Conservation (phyloP, 352 stramenopile genomes). For the Thalassiosira hispida region DNA sequence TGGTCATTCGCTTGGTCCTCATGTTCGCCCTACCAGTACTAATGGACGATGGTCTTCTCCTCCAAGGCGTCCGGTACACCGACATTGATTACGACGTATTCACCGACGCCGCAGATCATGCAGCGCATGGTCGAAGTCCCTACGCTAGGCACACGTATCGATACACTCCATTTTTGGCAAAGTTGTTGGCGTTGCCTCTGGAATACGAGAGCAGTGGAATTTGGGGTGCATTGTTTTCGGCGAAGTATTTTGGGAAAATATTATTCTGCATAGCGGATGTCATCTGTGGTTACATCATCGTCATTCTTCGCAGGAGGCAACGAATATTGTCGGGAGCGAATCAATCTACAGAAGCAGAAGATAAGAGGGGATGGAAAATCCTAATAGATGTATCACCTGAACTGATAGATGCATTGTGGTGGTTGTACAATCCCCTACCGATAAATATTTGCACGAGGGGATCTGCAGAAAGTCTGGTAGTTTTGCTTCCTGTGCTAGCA, state of each 20-base stretch:
- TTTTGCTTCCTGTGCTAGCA: conserved; percentile 90
- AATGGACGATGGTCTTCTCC: conserved; percentile 65
- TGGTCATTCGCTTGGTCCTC: conserved; percentile 65
- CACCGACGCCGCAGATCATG: conserved; percentile 92
- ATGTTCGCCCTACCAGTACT: conserved; percentile 64
- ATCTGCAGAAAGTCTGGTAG: conserved; percentile 95
- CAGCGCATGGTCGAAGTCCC: conserved; percentile 87
- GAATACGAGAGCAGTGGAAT: conserved; percentile 15
- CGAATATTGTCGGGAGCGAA: conserved; percentile 10
- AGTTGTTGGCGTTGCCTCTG: conserved; percentile 75
- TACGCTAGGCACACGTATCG: conserved; percentile 98
- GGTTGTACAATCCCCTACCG: conserved; percentile 97
- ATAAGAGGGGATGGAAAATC: conserved; percentile 27
- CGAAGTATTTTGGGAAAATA: conserved; percentile 90
- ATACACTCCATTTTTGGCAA: conserved; percentile 95
- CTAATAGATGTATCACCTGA: conserved; percentile 31
- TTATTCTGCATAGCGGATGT: conserved; percentile 96
- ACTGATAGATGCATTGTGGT: conserved; percentile 86
- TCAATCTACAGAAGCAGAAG: background rate
- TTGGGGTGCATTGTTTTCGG: conserved; percentile 26
- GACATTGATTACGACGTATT: conserved; percentile 99
- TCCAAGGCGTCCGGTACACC: conserved; percentile 90
- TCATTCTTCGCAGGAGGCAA: conserved; percentile 81
- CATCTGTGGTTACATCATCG: conserved; percentile 90
- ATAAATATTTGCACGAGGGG: conserved; percentile 99